phyloP scores from a whole-genome alignment of 441 rosid genomes.

The Syzygium malaccense region DNA sequence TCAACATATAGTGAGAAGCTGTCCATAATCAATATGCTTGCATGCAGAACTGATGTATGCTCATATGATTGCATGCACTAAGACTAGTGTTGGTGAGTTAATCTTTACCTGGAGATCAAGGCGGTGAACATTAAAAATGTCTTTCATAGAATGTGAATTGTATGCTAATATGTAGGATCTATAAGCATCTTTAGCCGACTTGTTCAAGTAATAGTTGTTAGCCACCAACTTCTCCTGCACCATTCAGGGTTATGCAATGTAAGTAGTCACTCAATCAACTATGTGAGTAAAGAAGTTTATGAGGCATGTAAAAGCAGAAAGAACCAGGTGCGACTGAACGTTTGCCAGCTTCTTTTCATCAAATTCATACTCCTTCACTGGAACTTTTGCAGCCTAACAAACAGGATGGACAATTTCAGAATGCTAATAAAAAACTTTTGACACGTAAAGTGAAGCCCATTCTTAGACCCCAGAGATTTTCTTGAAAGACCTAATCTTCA shows the following conservation, averaged over 20 bases:
- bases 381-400: slow-evolving; percentile 83
- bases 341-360: slow-evolving; percentile 76
- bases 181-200: slow-evolving; percentile 91
- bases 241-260: background rate
- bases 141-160: slow-evolving; percentile 93
- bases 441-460: background rate
- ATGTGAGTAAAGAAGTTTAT: background rate
- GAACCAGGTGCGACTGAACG: slow-evolving; percentile 85
- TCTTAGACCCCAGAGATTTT: background rate
- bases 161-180: slow-evolving; percentile 87
- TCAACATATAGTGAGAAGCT: background rate
- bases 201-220: slow-evolving; percentile 65
- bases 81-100: background rate
- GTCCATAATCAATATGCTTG: background rate
- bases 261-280: background rate
- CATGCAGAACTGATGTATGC: background rate
- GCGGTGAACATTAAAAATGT: slow-evolving; percentile 88
- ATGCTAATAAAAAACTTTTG: background rate
- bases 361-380: slow-evolving; percentile 88
- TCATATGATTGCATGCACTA: background rate
- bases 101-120: slow-evolving; percentile 79
- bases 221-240: slow-evolving; percentile 83
- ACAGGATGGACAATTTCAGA: background rate
- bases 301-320: background rate
- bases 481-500: background rate